Percentiles rank a stretch among this genome's conserved stretches.
phyloP scores from a whole-genome alignment of 2,329 filamentous ascomycete species.

The Chrysoporthe cubensis region DNA sequence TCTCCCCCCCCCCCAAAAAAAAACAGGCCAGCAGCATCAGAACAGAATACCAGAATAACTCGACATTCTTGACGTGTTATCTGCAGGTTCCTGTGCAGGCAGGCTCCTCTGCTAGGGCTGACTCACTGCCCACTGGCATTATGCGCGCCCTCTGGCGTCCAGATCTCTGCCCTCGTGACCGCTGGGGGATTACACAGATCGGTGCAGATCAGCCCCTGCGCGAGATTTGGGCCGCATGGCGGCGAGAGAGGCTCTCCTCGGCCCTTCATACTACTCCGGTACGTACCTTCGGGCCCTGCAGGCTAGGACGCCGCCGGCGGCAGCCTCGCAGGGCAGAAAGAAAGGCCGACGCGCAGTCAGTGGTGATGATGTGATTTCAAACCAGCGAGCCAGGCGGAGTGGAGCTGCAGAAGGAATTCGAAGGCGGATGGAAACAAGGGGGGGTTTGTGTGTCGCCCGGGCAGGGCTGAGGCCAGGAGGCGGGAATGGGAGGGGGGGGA shows the following conservation, averaged over 20 bases:
- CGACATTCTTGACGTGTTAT: no score
- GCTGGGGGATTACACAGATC: neutral
- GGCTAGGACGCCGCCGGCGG: neutral
- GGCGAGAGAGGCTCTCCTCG: no score
- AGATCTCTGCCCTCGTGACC: no score
- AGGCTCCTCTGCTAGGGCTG: neutral
- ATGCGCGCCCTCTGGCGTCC: no score
- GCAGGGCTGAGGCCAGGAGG: constrained; percentile 2
- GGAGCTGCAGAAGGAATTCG: constrained; percentile 14
- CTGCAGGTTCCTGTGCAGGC: neutral
- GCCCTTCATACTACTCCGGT: no score
- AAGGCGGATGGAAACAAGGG: constrained; percentile 19
- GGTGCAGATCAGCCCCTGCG: no score
- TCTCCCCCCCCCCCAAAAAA: no score
- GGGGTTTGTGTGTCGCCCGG: constrained; percentile 1
- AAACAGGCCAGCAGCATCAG: no score
- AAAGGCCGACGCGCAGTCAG: neutral
- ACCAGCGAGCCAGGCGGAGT: neutral
- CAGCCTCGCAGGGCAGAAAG: neutral
- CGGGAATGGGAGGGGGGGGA: neutral
- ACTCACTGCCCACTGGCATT: no score
- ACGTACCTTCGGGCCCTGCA: no score
- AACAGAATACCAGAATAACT: no score
- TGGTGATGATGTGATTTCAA: constrained; percentile 11
- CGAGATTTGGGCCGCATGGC: no score